Evolutionary conservation across 139 green algal species (phyloP).

Genomic region (Zygnema circumcarinatum): DNA sequence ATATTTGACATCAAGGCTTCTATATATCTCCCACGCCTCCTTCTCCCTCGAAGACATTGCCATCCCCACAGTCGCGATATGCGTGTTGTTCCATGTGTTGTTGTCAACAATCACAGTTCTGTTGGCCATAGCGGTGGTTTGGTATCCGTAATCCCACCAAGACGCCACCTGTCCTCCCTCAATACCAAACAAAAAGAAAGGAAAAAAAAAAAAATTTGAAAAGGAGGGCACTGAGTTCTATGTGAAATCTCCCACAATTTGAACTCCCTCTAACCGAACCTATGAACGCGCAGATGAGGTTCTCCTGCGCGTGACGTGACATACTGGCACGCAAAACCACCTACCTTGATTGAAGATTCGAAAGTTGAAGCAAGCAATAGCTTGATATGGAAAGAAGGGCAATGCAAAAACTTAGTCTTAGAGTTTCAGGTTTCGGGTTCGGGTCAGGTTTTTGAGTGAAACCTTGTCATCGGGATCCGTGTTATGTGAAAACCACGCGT

Average conservation of each 20-base stretch:
- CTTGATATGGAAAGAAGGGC: too few species aligned
- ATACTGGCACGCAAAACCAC: too few species aligned
- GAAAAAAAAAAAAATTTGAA: neutral
- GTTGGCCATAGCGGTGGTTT: slow-evolving; percentile 69
- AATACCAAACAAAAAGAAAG: neutral
- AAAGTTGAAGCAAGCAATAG: too few species aligned
- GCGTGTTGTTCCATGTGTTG: slow-evolving; percentile 72
- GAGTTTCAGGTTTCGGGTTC: too few species aligned
- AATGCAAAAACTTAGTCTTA: too few species aligned
- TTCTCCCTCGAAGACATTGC: slow-evolving; percentile 63
- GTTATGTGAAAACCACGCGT: slow-evolving; percentile 64
- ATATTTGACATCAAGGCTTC: slow-evolving; percentile 88
- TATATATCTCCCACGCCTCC: slow-evolving; percentile 63
- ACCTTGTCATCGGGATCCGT: slow-evolving; percentile 61
- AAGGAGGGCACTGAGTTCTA: too few species aligned
- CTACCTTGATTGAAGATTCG: too few species aligned
- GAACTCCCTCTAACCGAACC: too few species aligned
- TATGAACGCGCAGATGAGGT: too few species aligned
- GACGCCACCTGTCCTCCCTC: slow-evolving; percentile 57
- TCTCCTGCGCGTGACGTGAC: too few species aligned
- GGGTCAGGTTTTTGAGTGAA: too few species aligned
- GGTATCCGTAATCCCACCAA: slow-evolving; percentile 72
- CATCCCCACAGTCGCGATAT: slow-evolving; percentile 66
- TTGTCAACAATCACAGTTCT: slow-evolving; percentile 69
- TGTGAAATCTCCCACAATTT: too few species aligned